Percentiles rank a stretch among this genome's conserved stretches.
Conservation (phyloP, 2,329 filamentous ascomycete genomes). For the Chrysoporthe puriensis region DNA sequence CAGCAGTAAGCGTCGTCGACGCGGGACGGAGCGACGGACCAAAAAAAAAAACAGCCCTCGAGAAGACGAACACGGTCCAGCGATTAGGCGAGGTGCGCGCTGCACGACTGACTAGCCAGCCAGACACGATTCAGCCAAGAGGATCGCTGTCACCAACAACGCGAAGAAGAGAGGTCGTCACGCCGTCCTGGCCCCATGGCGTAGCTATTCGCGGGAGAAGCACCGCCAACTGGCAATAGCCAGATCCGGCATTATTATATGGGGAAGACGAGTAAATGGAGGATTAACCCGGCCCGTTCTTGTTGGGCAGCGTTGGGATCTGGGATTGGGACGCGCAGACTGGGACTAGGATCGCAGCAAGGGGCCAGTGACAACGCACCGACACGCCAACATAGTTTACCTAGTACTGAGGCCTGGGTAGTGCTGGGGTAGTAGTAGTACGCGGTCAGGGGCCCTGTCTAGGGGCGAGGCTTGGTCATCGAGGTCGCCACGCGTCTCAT, state of each 20-base stretch:
- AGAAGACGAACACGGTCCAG: neutral
- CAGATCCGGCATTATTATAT: neutral
- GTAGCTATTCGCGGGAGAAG: neutral
- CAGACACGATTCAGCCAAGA: neutral
- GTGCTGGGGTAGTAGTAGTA: too few relatives aligned
- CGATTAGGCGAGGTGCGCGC: neutral
- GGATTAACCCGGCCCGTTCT: neutral
- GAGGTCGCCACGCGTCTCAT: conserved; percentile 2
- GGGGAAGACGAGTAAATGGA: neutral
- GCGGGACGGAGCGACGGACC: neutral
- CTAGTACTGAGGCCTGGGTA: too few relatives aligned
- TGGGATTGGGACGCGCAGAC: neutral
- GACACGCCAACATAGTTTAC: too few relatives aligned
- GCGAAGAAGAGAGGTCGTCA: neutral
- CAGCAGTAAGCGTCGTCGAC: neutral
- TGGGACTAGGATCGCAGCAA: neutral
- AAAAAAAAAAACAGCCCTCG: neutral
- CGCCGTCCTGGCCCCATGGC: neutral
- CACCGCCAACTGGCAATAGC: conserved; percentile 1
- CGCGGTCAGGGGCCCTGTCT: neutral
- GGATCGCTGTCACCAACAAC: neutral
- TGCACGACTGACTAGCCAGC: neutral
- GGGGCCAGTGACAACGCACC: neutral
- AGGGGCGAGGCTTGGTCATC: conserved; percentile 6
- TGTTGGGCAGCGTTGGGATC: neutral